A percentile compares a stretch with the other conserved stretches of the same genome.
Conservation (phyloP, 768 basidiomycete genomes). For the Mycena polygramma region DNA sequence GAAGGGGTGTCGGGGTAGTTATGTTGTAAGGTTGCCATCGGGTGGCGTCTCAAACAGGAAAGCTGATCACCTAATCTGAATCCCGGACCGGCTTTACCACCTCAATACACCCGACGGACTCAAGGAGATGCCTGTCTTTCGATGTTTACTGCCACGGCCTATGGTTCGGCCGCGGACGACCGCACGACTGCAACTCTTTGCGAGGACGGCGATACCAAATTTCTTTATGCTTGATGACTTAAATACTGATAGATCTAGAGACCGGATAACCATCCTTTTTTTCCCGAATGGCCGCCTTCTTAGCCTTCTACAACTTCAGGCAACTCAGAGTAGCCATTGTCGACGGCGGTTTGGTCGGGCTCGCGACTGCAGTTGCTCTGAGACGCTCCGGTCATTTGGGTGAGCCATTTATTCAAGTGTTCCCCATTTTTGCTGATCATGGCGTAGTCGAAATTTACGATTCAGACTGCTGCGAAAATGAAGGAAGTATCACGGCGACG, state of each 20-base stretch:
- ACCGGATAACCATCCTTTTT: not conserved
- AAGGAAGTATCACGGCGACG: not conserved
- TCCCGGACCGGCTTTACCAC: not conserved
- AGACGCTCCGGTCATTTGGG: not conserved
- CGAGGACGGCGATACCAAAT: no score
- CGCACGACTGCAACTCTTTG: not conserved
- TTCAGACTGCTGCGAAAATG: not conserved
- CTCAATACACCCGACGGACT: not conserved
- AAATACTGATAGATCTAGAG: not conserved
- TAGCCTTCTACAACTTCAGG: not conserved
- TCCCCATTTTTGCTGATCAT: not conserved
- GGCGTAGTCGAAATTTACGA: not conserved
- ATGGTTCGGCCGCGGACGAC: not conserved
- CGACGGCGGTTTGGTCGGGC: not conserved
- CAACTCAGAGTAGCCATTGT: not conserved
- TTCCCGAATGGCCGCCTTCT: not conserved
- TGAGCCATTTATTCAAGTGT: not conserved
- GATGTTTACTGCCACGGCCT: not conserved
- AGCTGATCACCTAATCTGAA: not conserved
- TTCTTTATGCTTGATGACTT: no score
- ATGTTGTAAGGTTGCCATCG: constrained; percentile 74
- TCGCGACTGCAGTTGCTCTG: not conserved
- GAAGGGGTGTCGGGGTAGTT: constrained; percentile 90
- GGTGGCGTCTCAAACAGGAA: not conserved
- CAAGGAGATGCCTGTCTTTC: not conserved